A percentile compares a stretch with the other conserved stretches of the same genome.
phyloP scores from a whole-genome alignment of 192 early-diverging fungal species.

The Linnemannia exigua region DNA sequence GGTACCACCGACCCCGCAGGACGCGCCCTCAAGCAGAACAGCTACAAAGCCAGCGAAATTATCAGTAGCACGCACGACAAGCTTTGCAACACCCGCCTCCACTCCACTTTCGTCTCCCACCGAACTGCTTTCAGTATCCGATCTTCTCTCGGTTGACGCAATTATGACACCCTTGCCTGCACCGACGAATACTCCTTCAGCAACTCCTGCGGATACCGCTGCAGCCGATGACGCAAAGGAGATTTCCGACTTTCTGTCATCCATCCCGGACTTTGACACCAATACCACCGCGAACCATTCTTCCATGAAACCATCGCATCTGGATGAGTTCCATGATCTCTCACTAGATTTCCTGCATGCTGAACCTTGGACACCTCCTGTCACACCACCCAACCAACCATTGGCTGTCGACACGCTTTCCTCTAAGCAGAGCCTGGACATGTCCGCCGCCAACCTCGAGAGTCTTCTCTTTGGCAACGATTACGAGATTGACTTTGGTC shows the following conservation, averaged over 20 bases:
- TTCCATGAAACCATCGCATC: background rate
- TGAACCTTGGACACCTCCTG: conserved; percentile 30
- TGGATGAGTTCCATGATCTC: conserved; percentile 9
- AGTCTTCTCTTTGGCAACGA: conserved; percentile 21
- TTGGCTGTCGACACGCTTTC: background rate
- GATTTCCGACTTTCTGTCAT: background rate
- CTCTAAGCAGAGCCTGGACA: background rate
- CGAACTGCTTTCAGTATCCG: background rate
- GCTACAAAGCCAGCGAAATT: background rate
- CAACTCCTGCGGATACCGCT: background rate
- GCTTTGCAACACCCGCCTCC: background rate
- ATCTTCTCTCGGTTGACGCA: background rate
- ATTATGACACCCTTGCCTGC: background rate
- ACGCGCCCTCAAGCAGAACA: background rate
- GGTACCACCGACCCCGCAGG: background rate
- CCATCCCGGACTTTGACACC: background rate
- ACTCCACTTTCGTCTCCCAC: background rate
- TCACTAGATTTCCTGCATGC: conserved; percentile 20
- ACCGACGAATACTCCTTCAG: background rate
- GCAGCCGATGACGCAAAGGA: background rate
- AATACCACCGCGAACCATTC: background rate
- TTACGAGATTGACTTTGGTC: conserved; percentile 23
- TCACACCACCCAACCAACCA: conserved; percentile 26
- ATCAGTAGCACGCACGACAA: background rate
- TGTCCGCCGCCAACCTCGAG: conserved; percentile 7